phyloP scores from a whole-genome alignment of 768 basidiomycete species.

The Kwoniella pini region DNA sequence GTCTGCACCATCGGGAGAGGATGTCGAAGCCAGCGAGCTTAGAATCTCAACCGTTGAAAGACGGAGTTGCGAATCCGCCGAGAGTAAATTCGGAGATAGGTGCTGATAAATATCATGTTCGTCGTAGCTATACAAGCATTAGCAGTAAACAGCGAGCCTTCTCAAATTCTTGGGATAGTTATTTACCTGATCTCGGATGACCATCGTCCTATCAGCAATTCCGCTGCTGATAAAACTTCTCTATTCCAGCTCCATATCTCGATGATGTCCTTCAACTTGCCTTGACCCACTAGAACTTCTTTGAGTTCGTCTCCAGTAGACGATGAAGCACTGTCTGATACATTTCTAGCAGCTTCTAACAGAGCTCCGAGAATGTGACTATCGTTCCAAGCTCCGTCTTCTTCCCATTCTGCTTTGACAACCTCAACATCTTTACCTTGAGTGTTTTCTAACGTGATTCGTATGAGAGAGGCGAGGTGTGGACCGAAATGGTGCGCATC shows the following conservation, averaged over 20 bases:
- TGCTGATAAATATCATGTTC: slow-evolving; percentile 32
- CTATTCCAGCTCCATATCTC: slow-evolving; percentile 39
- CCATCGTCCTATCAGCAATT: slow-evolving; percentile 22
- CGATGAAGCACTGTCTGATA: not conserved
- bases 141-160: too few relatives aligned
- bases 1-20: not conserved
- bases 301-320: slow-evolving; percentile 7
- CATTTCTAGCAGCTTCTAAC: slow-evolving; percentile 11
- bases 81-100: slow-evolving; percentile 65
- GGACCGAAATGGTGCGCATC: slow-evolving; percentile 23
- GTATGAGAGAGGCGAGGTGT: slow-evolving; percentile 13
- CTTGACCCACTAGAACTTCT: not conserved
- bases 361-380: slow-evolving; percentile 26
- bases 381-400: slow-evolving; percentile 33
- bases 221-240: slow-evolving; percentile 30
- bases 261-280: slow-evolving; percentile 10
- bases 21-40: slow-evolving; percentile 12
- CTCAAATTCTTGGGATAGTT: too few relatives aligned
- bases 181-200: slow-evolving; percentile 19
- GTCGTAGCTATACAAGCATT: slow-evolving; percentile 27
- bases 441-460: not conserved
- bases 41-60: slow-evolving; percentile 61
- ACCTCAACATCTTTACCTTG: not conserved
- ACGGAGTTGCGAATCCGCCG: slow-evolving; percentile 70
- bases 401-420: slow-evolving; percentile 20